phyloP scores from a whole-genome alignment of 163 green algal genomes.

The Prototheca stagnorum region DNA sequence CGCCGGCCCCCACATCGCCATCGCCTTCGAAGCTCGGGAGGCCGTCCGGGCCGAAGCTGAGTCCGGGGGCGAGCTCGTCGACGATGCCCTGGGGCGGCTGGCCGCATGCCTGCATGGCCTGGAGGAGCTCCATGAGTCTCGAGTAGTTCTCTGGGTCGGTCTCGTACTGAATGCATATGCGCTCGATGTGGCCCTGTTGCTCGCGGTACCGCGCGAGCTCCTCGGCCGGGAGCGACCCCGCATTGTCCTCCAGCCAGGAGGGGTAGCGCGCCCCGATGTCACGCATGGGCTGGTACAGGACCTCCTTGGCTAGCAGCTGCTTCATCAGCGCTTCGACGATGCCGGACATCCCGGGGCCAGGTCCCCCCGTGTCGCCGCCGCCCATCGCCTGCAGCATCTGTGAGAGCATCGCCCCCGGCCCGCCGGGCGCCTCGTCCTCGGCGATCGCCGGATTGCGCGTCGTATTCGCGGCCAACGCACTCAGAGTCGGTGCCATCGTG shows the following conservation, averaged over 20 bases:
- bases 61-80: slow-evolving; percentile 47
- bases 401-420: neutral
- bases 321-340: slow-evolving; percentile 69
- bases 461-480: no score
- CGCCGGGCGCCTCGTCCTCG: no score
- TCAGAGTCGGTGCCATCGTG: no score
- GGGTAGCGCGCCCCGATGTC: slow-evolving; percentile 70
- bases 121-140: slow-evolving; percentile 47
- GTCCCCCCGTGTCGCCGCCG: neutral
- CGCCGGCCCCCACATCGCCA: no score
- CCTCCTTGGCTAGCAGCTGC: slow-evolving; percentile 73
- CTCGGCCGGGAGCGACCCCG: slow-evolving; percentile 18
- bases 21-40: no score
- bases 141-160: slow-evolving; percentile 34
- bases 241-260: slow-evolving; percentile 50
- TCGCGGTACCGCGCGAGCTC: slow-evolving; percentile 42
- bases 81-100: slow-evolving; percentile 71
- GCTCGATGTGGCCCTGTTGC: slow-evolving; percentile 48
- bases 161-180: slow-evolving; percentile 58
- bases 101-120: slow-evolving; percentile 70
- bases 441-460: no score
- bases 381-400: neutral
- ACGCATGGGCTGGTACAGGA: slow-evolving; percentile 70
- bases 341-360: slow-evolving; percentile 21
- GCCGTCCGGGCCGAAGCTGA: slow-evolving; percentile 10